A percentile compares a stretch with the other conserved stretches of the same genome.
Conservation (phyloP, 1,284 basidiomycete genomes). For the Fomitopsis palustris region DNA sequence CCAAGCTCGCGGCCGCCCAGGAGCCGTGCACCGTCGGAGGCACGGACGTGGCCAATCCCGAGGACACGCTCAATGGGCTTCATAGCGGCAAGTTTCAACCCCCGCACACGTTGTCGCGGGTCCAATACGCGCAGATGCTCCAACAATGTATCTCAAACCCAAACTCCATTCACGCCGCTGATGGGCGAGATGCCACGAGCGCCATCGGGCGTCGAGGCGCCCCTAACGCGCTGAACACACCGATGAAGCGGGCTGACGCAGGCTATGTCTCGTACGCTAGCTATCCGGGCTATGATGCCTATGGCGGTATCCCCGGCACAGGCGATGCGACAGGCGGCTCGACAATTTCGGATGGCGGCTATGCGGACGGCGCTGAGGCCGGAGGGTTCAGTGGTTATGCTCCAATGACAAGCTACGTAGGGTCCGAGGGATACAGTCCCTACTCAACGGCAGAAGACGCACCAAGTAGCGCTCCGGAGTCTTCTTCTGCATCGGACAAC, state of each 20-base stretch:
- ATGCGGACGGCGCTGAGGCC: background rate
- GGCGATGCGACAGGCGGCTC: background rate
- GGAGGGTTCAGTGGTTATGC: background rate
- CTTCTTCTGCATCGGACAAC: background rate
- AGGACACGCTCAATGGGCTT: background rate
- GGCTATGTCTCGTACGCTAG: background rate
- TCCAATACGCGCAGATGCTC: background rate
- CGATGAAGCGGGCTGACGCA: background rate
- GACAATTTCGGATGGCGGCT: background rate
- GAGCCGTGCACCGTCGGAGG: background rate
- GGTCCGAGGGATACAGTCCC: background rate
- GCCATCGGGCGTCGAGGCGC: background rate
- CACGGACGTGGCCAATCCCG: background rate
- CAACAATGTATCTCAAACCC: slow-evolving; percentile 4
- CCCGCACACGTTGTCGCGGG: background rate
- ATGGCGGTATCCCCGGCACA: background rate
- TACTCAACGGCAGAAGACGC: background rate
- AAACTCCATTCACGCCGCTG: background rate
- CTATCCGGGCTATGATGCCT: background rate
- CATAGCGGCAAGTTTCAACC: background rate
- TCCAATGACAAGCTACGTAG: background rate
- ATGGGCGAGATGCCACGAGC: background rate
- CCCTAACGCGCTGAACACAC: background rate
- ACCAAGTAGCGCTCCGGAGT: background rate
- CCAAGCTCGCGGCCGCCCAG: background rate